Evolutionary conservation across 1,284 basidiomycete species (phyloP).

Genomic region (Veloboletus limbatus): DNA sequence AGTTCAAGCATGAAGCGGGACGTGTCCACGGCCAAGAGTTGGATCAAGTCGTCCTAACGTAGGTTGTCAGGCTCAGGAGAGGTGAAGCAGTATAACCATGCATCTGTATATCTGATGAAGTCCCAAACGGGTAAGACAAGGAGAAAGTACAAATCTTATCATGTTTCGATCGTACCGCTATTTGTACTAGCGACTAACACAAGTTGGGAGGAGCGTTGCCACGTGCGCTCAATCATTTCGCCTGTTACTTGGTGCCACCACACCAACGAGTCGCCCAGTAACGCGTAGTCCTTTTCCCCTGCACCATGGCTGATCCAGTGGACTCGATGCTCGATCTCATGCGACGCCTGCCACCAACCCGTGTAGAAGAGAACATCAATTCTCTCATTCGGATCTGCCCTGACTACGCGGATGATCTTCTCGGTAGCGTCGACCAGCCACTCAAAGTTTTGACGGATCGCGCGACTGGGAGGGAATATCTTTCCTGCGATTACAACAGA

Average conservation of each 20-base stretch:
- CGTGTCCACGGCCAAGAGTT: slow-evolving; percentile 24
- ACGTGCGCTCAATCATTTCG: not conserved
- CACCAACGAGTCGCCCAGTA: not conserved
- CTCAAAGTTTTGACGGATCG: slow-evolving; percentile 80
- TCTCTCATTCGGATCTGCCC: slow-evolving; percentile 82
- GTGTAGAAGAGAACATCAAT: slow-evolving; percentile 85
- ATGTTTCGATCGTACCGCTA: too few species aligned
- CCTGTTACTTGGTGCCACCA: not conserved
- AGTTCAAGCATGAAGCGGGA: slow-evolving; percentile 27
- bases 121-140: too few species aligned
- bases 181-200: too few species aligned
- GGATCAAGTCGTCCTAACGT: not conserved
- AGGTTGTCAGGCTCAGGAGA: not conserved
- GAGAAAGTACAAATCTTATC: too few species aligned
- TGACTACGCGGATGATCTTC: slow-evolving; percentile 94
- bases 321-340: slow-evolving; percentile 95
- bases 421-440: slow-evolving; percentile 95
- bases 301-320: slow-evolving; percentile 67
- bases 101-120: not conserved
- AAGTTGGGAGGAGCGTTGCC: not conserved
- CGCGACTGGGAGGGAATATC: slow-evolving; percentile 81
- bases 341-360: slow-evolving; percentile 91
- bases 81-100: too few species aligned
- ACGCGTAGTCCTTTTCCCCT: slow-evolving; percentile 6
- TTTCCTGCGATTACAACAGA: slow-evolving; percentile 97